Percentiles rank a stretch among this genome's conserved stretches.
These are phyloP conservation scores for Epichloe aotearoae DNA, from an alignment of 2,329 filamentous ascomycete species.

Conservation along the genomic window DNA sequence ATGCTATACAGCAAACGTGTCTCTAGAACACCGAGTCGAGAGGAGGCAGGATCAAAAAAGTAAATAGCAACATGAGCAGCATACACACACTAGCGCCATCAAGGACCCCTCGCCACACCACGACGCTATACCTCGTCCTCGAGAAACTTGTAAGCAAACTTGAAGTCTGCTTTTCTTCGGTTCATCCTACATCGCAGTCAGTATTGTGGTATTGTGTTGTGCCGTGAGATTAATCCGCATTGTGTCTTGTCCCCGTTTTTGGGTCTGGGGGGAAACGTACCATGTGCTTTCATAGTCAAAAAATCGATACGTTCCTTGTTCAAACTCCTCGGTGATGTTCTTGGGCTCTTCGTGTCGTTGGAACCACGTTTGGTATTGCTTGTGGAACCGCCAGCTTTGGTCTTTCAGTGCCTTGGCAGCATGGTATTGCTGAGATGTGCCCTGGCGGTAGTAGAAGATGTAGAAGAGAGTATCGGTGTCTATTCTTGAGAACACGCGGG, in stretches of 20 bases:
- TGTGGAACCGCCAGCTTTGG: slow-evolving; percentile 98
- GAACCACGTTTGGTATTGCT: slow-evolving; percentile 99
- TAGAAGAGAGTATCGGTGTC: slow-evolving; percentile 97
- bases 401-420: slow-evolving; percentile 95
- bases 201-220: slow-evolving; percentile 7
- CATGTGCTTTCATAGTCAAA: slow-evolving; percentile 99
- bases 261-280: slow-evolving; percentile 37
- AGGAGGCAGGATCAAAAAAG: background rate
- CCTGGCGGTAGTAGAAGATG: slow-evolving; percentile 97
- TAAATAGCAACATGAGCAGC: background rate
- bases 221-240: background rate
- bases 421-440: slow-evolving; percentile 87
- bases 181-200: slow-evolving; percentile 67
- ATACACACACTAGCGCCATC: background rate
- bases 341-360: slow-evolving; percentile 97
- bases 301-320: slow-evolving; percentile 97
- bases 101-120: background rate
- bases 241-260: background rate
- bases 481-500: slow-evolving; percentile 72
- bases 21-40: slow-evolving; percentile 2
- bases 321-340: slow-evolving; percentile 95
- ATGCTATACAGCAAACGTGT: background rate
- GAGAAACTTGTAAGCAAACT: slow-evolving; percentile 94
- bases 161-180: slow-evolving; percentile 91
- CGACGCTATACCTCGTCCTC: slow-evolving; percentile 65